Conservation (phyloP, 345 rosid species). For the Citrus inodora region DNA sequence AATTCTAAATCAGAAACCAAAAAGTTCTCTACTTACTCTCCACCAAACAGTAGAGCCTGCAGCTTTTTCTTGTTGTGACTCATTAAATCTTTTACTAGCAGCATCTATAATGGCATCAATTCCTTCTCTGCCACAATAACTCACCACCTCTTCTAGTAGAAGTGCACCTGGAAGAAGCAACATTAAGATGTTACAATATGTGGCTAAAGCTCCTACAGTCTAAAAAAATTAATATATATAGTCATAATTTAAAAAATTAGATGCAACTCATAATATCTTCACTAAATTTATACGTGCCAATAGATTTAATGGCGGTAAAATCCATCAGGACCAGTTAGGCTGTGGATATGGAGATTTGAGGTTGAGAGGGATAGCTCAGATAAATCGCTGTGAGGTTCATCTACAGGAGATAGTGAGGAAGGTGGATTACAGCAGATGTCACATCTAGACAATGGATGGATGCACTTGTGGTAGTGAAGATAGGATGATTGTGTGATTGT, state of each 20-base stretch:
- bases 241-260: not conserved
- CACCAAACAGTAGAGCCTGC: slow-evolving; percentile 78
- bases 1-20: slow-evolving; percentile 6
- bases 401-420: not conserved
- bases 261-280: not conserved
- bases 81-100: slow-evolving; percentile 54
- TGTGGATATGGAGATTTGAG: not conserved
- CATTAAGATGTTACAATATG: slow-evolving; percentile 4
- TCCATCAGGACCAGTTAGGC: not conserved
- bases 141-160: slow-evolving; percentile 78
- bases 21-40: slow-evolving; percentile 55
- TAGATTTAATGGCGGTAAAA: not conserved
- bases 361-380: not conserved
- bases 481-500: not conserved
- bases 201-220: slow-evolving; percentile 6
- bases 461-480: not conserved
- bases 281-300: not conserved
- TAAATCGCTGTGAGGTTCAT: not conserved
- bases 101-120: slow-evolving; percentile 68
- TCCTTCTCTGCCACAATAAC: slow-evolving; percentile 71
- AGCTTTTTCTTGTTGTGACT: slow-evolving; percentile 70
- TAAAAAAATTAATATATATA: not conserved
- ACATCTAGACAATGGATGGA: not conserved
- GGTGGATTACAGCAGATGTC: not conserved
- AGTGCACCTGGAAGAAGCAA: slow-evolving; percentile 59